Evolutionary conservation across 2,329 filamentous ascomycete genomes (phyloP), one percentile per base, ranked within the genome.

Genomic region (Fusarium austroafricanum): DNA sequence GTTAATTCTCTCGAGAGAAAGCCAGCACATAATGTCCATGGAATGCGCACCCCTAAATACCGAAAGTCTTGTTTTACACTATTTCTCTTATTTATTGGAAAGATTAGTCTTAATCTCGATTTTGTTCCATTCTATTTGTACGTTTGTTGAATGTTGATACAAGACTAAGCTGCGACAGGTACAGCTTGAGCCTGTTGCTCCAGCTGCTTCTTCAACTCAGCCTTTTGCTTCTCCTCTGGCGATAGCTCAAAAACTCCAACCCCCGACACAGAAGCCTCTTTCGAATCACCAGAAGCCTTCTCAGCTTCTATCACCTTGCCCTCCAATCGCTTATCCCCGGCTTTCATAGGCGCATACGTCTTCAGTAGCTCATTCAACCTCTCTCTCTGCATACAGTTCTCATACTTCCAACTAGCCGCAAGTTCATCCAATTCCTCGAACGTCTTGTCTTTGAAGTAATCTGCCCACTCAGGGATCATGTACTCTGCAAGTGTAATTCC

Each of bases 361-460:
- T 78, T 78, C 67, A 87, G 68, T 38, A 84, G 80, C 61, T 81
- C 77, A 70, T 87, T 88, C 71, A 88, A 65, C 8, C 79, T 80
- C 23, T 83, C 80, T 29, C 86, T 75, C 71, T 83, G 80, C 45
- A 84, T 65, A 69, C 86, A 89, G 37, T 85, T 79, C 55, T 87
- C 84, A 64, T 86, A 83, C 52, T 80, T 80, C 73, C 88, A 89
- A 59, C 75, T 78, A 10, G 73, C 78, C 2, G 84, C 84, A 31
- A 87, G 75, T 67, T 82, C 83, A 50, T 89, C 86, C 44, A 89
- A 71, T 61, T 88, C 83, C 26, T 83, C 80, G 46, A 83, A 75
- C 1, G 76, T 78, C 77, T 84, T 84, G 7, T 75, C 83, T 53
- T 78, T 76, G 70, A 89, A 89, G 37, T 86, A 78, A 59, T 82